Conservation (phyloP, 306 rosid species). For the Lupinus albus region DNA sequence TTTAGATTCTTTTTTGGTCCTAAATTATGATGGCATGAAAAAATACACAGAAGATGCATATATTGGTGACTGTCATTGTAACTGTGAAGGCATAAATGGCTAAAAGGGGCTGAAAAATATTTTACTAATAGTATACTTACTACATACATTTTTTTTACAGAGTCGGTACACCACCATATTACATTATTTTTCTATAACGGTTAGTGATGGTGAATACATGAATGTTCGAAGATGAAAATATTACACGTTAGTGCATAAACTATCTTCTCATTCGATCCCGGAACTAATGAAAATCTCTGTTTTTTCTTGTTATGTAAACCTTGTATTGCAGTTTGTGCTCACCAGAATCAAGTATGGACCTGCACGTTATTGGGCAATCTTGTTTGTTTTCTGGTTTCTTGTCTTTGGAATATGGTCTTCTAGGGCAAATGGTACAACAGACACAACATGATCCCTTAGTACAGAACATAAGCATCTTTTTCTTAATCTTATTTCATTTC, state of each 20-base stretch:
- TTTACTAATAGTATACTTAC: neutral
- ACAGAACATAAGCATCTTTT: too few species aligned
- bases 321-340: conserved; percentile 83
- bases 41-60: too few species aligned
- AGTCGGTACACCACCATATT: too few species aligned
- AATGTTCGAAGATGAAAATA: too few species aligned
- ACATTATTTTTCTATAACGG: too few species aligned
- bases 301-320: conserved; percentile 27
- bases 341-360: conserved; percentile 96
- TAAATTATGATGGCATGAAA: neutral
- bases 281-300: conserved; percentile 31
- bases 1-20: too few species aligned
- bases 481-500: conserved; percentile 22
- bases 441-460: conserved; percentile 56
- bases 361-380: conserved; percentile 98
- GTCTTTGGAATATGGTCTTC: conserved; percentile 99
- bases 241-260: too few species aligned
- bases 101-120: neutral
- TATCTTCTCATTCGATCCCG: too few species aligned
- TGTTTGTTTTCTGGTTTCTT: conserved; percentile 97
- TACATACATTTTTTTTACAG: too few species aligned
- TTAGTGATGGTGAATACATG: too few species aligned
- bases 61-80: neutral
- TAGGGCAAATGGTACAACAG: conserved; percentile 57
- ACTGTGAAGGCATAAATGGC: neutral